Conservation (phyloP, 148 eudicot species). For the Arctostaphylos glauca region DNA sequence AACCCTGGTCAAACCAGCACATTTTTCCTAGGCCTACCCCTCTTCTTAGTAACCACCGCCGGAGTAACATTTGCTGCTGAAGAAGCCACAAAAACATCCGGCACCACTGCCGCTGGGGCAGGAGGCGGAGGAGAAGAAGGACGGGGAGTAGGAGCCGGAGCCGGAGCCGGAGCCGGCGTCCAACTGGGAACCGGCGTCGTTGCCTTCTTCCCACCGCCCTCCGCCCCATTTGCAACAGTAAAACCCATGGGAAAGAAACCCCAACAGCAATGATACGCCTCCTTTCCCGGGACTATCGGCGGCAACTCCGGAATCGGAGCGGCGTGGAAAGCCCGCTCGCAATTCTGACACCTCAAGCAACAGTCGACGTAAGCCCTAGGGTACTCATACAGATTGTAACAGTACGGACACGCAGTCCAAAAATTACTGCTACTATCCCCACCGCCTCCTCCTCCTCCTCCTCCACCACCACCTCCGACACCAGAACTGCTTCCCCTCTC, state of each 20-base stretch:
- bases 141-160: not conserved
- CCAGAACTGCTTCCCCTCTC: constrained; percentile 12
- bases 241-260: constrained; percentile 88
- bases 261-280: constrained; percentile 88
- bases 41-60: constrained; percentile 19
- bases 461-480: constrained; percentile 9
- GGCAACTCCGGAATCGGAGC: constrained; percentile 52
- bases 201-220: not conserved
- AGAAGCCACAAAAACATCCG: constrained; percentile 3
- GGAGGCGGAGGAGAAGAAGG: not conserved
- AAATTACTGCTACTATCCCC: constrained; percentile 25
- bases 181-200: constrained; percentile 18
- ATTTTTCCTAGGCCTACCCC: constrained; percentile 57
- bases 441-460: not conserved
- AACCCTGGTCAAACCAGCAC: not conserved
- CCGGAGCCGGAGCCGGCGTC: constrained; percentile 29
- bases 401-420: constrained; percentile 96
- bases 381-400: constrained; percentile 70
- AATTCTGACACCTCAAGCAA: constrained; percentile 69
- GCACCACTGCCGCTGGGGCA: not conserved
- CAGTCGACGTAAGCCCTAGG: constrained; percentile 55
- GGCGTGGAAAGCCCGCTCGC: constrained; percentile 71
- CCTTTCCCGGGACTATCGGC: constrained; percentile 79
- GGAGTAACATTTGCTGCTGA: not conserved
- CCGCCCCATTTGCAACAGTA: constrained; percentile 21